phyloP scores from a whole-genome alignment of 2,329 filamentous ascomycete genomes.

The Fusarium tuaranense region DNA sequence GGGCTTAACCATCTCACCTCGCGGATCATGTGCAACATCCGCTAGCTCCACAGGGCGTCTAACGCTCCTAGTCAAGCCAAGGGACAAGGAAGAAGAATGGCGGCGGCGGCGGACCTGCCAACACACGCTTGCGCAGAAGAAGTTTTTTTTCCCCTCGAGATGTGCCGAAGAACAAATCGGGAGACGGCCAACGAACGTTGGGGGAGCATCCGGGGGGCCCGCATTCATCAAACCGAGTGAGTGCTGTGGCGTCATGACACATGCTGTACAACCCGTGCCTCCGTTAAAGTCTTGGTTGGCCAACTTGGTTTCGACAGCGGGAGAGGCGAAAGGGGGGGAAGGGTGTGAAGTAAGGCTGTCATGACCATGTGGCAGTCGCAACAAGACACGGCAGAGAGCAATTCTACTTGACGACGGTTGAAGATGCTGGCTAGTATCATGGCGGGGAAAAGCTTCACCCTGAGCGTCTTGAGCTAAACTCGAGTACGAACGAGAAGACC shows the following conservation, averaged over 20 bases:
- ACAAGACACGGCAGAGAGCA: conserved; percentile 19
- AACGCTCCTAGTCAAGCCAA: conserved; percentile 42
- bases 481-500: not conserved
- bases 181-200: conserved; percentile 14
- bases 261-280: conserved; percentile 29
- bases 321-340: conserved; percentile 20
- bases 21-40: conserved; percentile 49
- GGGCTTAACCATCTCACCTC: conserved; percentile 40
- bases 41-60: conserved; percentile 47
- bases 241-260: conserved; percentile 39
- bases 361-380: conserved; percentile 29
- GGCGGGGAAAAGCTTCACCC: conserved; percentile 7
- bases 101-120: conserved; percentile 27
- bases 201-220: conserved; percentile 16
- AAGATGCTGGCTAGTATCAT: not conserved
- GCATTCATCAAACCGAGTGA: conserved; percentile 15
- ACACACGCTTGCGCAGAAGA: conserved; percentile 31
- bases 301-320: conserved; percentile 18
- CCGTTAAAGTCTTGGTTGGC: conserved; percentile 15
- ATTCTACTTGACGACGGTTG: conserved; percentile 6
- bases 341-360: conserved; percentile 18
- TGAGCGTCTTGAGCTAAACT: not conserved
- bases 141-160: conserved; percentile 27
- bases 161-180: conserved; percentile 36
- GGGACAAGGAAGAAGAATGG: conserved; percentile 29